Conservation (phyloP, 805 yeast species). For the Ogataea degrootiae region DNA sequence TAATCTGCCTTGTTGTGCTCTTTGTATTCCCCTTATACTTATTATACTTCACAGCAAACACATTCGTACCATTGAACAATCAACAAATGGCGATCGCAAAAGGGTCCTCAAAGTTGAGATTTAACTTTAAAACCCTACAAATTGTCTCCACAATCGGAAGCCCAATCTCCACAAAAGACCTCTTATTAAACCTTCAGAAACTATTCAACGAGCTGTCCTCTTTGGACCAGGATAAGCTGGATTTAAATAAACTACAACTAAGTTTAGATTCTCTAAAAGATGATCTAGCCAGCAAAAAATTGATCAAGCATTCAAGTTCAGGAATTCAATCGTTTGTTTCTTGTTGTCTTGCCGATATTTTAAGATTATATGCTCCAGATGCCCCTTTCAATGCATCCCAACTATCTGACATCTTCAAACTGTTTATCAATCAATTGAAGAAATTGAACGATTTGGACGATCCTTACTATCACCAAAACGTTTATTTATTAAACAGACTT, state of each 20-base stretch:
- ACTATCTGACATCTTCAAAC: conserved; percentile 58
- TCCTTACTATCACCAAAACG: conserved; percentile 58
- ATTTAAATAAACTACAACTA: conserved; percentile 36
- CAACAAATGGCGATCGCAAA: conserved; percentile 13
- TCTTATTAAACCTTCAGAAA: conserved; percentile 49
- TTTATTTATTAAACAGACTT: conserved; percentile 59
- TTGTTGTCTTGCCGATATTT: conserved; percentile 70
- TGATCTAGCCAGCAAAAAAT: conserved; percentile 53
- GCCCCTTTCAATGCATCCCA: conserved; percentile 75
- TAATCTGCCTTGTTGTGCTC: too few species aligned
- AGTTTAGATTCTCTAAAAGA: conserved; percentile 35
- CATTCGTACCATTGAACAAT: too few species aligned
- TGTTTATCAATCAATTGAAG: conserved; percentile 60
- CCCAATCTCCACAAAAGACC: conserved; percentile 58
- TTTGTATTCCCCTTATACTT: too few species aligned
- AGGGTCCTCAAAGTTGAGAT: conserved; percentile 14
- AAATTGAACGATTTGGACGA: conserved; percentile 46
- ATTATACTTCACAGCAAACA: too few species aligned
- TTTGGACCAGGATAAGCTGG: conserved; percentile 56
- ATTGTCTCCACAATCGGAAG: conserved; percentile 53
- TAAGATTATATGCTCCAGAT: conserved; percentile 81
- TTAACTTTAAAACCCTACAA: conserved; percentile 8
- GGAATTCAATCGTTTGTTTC: conserved; percentile 70
- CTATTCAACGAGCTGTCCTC: conserved; percentile 61
- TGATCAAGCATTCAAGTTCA: conserved; percentile 53